A percentile compares a stretch with the other conserved stretches of the same genome.
Conservation (phyloP, 495 filamentous ascomycete species). For the Mycothermus thermophilus region DNA sequence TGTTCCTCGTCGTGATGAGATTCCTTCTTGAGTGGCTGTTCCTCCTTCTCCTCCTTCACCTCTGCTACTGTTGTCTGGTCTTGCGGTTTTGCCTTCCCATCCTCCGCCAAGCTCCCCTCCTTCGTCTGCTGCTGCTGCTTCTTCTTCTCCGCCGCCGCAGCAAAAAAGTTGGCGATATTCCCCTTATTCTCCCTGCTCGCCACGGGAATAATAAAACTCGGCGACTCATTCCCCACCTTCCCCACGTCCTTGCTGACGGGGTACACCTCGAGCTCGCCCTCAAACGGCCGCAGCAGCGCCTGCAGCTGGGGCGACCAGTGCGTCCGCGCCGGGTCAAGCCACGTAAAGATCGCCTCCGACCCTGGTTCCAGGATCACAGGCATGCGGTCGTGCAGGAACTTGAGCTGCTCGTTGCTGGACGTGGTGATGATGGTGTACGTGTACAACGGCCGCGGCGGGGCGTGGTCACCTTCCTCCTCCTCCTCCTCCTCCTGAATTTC, state of each 20-base stretch:
- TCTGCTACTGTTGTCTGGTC: slow-evolving; percentile 21
- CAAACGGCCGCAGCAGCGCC: slow-evolving; percentile 56
- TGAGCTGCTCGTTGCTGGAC: slow-evolving; percentile 59
- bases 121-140: slow-evolving; percentile 22
- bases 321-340: slow-evolving; percentile 60
- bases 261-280: slow-evolving; percentile 72
- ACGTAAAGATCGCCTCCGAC: slow-evolving; percentile 52
- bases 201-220: slow-evolving; percentile 68
- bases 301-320: slow-evolving; percentile 74
- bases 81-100: slow-evolving; percentile 15
- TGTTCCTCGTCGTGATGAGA: too few relatives aligned
- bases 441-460: slow-evolving; percentile 27
- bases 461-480: slow-evolving; percentile 4
- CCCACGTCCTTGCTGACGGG: slow-evolving; percentile 79
- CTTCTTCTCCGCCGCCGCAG: slow-evolving; percentile 24
- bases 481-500: slow-evolving; percentile 37
- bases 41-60: slow-evolving; percentile 45
- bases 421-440: slow-evolving; percentile 92
- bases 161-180: slow-evolving; percentile 90
- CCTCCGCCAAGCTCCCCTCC: slow-evolving; percentile 13
- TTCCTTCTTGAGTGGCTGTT: slow-evolving; percentile 24
- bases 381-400: slow-evolving; percentile 88
- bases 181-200: slow-evolving; percentile 73
- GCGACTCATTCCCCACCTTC: slow-evolving; percentile 88
- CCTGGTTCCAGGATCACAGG: slow-evolving; percentile 78